phyloP scores from a whole-genome alignment of 352 stramenopile genomes.

The Pythium coloratum region DNA sequence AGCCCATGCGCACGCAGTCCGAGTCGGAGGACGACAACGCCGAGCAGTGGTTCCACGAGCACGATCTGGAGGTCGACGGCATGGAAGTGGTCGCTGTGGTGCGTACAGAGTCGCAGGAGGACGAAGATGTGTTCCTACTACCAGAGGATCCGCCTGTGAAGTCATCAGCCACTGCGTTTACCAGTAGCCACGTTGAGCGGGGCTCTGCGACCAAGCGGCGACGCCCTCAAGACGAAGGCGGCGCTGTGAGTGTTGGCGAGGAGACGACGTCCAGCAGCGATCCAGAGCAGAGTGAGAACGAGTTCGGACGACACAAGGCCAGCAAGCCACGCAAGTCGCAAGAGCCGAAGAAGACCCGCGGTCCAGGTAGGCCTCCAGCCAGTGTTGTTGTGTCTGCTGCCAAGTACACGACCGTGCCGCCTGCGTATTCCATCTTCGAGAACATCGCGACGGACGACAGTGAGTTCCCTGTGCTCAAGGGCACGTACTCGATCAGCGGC shows the following conservation, averaged over 20 bases:
- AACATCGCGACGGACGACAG: slow-evolving; percentile 35
- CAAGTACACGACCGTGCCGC: slow-evolving; percentile 26
- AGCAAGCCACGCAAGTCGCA: not conserved
- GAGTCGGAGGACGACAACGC: slow-evolving; percentile 19
- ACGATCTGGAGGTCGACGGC: slow-evolving; percentile 15
- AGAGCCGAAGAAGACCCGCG: not conserved
- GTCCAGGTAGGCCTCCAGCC: not conserved
- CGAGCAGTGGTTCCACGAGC: slow-evolving; percentile 30
- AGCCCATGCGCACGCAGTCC: not conserved
- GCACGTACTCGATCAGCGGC: slow-evolving; percentile 43
- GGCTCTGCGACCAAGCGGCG: slow-evolving; percentile 33
- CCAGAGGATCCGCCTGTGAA: slow-evolving; percentile 23
- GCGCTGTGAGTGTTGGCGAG: slow-evolving; percentile 3
- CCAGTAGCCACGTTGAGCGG: slow-evolving; percentile 1
- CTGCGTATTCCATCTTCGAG: slow-evolving; percentile 54
- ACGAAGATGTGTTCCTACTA: slow-evolving; percentile 25
- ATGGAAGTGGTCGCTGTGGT: slow-evolving; percentile 21
- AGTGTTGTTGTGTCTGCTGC: slow-evolving; percentile 25
- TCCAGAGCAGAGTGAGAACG: slow-evolving; percentile 17
- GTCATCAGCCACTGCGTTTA: not conserved
- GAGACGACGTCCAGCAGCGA: slow-evolving; percentile 26
- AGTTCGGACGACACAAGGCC: not conserved
- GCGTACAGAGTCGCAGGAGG: not conserved
- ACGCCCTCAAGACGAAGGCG: slow-evolving; percentile 5
- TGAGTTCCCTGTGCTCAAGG: slow-evolving; percentile 57